Percentiles rank a stretch among this genome's conserved stretches.
phyloP scores from a whole-genome alignment of 169 alveolate genomes.

The Cryptosporidium felis region DNA sequence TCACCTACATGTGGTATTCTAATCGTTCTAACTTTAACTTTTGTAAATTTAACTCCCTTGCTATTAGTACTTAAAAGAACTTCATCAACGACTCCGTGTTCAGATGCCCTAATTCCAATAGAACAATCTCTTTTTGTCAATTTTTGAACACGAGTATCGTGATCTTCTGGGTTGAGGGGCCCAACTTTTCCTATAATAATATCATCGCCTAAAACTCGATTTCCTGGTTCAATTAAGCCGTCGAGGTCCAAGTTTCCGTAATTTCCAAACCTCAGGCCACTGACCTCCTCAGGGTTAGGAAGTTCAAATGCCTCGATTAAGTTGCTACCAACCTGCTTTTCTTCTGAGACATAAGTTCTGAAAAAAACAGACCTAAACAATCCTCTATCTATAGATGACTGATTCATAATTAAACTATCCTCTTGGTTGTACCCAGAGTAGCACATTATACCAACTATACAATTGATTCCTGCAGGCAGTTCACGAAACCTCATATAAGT shows the following conservation, averaged over 20 bases:
- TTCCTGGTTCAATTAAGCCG: conserved; percentile 97
- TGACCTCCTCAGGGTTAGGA: conserved; percentile 86
- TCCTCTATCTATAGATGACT: conserved; percentile 97
- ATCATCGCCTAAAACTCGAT: conserved; percentile 97
- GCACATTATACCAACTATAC: conserved; percentile 97
- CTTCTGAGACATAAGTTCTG: conserved; percentile 96
- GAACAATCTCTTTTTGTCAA: conserved; percentile 91
- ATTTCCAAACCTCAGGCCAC: conserved; percentile 90
- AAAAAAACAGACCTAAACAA: conserved; percentile 97
- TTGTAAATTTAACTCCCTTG: conserved; percentile 94
- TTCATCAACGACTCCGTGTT: conserved; percentile 94
- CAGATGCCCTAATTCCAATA: conserved; percentile 91
- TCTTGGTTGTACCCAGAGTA: conserved; percentile 99
- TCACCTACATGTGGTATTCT: conserved; percentile 99
- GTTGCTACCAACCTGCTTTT: conserved; percentile 88
- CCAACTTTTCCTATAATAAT: conserved; percentile 97
- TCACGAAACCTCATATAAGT: conserved; percentile 97
- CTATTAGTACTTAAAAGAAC: conserved; percentile 96
- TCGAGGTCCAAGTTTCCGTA: conserved; percentile 96
- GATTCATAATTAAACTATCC: conserved; percentile 97
- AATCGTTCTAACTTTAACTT: conserved; percentile 92
- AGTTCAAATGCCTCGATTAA: conserved; percentile 91
- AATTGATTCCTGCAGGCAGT: conserved; percentile 99
- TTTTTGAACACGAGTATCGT: conserved; percentile 73
- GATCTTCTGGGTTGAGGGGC: conserved; percentile 81